phyloP scores from a whole-genome alignment of 2,329 filamentous ascomycete genomes.

The Madurella fahalii region DNA sequence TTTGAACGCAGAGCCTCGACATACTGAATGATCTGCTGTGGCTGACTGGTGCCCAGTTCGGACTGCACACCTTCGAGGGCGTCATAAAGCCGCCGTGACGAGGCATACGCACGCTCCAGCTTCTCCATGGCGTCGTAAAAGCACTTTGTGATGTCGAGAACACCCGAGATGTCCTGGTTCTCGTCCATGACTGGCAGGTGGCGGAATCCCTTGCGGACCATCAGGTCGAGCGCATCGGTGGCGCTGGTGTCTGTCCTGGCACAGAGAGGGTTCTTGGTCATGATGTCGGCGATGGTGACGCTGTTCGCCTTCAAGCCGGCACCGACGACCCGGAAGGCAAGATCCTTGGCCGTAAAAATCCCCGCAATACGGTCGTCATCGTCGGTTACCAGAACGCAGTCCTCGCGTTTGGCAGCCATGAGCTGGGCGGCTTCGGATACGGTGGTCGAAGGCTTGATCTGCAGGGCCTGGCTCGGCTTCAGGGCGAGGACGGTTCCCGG shows the following conservation, averaged over 20 bases:
- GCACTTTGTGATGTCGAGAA: constrained; percentile 98
- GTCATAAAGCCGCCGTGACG: constrained; percentile 96
- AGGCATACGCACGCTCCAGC: constrained; percentile 93
- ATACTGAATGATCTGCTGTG: constrained; percentile 98
- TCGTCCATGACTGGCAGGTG: constrained; percentile 99
- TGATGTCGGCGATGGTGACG: constrained; percentile 94
- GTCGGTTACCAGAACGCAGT: constrained; percentile 95
- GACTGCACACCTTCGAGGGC: constrained; percentile 96
- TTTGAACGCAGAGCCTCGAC: constrained; percentile 92
- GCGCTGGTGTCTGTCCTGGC: constrained; percentile 96
- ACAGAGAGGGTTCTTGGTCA: constrained; percentile 99
- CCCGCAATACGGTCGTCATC: constrained; percentile 96
- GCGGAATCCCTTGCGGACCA: constrained; percentile 97
- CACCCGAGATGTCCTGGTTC: constrained; percentile 98
- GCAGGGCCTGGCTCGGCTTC: constrained; percentile 90
- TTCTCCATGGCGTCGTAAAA: constrained; percentile 99
- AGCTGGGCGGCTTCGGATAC: constrained; percentile 95
- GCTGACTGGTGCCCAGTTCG: constrained; percentile 90
- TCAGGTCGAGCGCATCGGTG: constrained; percentile 92
- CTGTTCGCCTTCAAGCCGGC: constrained; percentile 82
- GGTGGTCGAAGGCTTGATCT: constrained; percentile 93
- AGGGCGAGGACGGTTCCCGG: constrained; percentile 93
- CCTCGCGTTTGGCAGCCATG: constrained; percentile 98
- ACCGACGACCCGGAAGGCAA: constrained; percentile 94
- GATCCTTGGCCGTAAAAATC: constrained; percentile 98